Evolutionary conservation across 2,329 filamentous ascomycete genomes (phyloP).

Genomic region (Colletotrichum cordylinicola): DNA sequence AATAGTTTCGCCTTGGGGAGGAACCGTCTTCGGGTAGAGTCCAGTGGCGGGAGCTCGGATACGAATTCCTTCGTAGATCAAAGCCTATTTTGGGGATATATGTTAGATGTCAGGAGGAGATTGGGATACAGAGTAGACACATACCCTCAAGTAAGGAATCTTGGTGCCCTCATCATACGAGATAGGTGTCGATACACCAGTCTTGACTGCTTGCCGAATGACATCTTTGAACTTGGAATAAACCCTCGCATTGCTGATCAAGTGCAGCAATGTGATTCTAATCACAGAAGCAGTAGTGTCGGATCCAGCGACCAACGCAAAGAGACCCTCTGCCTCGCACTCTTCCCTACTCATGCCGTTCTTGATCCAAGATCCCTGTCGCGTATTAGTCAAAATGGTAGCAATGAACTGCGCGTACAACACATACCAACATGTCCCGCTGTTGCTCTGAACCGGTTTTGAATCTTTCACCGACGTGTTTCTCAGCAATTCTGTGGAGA

Average conservation of each 20-base stretch:
- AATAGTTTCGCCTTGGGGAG: constrained; percentile 22
- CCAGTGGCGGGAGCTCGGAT: background rate
- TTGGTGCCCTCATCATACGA: background rate
- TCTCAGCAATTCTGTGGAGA: constrained; percentile 15
- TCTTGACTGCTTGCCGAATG: constrained; percentile 39
- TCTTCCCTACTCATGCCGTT: constrained; percentile 32
- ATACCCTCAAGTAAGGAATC: background rate
- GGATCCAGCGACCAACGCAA: constrained; percentile 53
- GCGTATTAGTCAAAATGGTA: background rate
- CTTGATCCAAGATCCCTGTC: constrained; percentile 35
- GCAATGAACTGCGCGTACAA: background rate
- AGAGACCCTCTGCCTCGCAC: constrained; percentile 33
- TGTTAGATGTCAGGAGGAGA: background rate
- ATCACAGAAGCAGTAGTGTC: constrained; percentile 64
- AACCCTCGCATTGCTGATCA: constrained; percentile 55
- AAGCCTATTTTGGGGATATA: background rate
- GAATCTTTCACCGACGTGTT: constrained; percentile 23
- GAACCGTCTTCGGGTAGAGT: background rate
- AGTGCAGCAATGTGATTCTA: constrained; percentile 55
- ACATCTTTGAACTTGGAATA: constrained; percentile 52
- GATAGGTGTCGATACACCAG: constrained; percentile 25
- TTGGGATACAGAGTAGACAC: background rate
- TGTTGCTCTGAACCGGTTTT: background rate
- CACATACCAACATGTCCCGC: constrained; percentile 27
- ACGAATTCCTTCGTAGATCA: constrained; percentile 3